Evolutionary conservation across 169 alveolate species (phyloP), one percentile per base, ranked within the genome.

Genomic region (Besnoitia besnoiti): DNA sequence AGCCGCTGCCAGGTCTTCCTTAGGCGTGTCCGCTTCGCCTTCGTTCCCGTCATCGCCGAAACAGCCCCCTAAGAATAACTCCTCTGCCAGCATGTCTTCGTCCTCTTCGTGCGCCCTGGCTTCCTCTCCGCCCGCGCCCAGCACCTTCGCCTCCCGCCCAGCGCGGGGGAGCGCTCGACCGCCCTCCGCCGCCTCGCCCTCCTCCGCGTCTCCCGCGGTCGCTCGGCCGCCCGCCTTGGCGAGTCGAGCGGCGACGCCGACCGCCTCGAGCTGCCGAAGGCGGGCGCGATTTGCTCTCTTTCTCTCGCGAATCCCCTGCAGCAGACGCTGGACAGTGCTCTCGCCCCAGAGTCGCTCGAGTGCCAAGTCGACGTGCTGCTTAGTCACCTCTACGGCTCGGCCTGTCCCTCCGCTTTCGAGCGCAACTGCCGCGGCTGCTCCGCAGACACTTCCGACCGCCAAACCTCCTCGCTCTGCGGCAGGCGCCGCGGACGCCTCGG

Each of bases 321-420:
- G 55, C 2, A 77, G 49, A 1, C 40, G 40, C 87, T 77, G 87
- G 40, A 77, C 59, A 8, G 40, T 19, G 59, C 30, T 10, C 55
- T 77, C 87, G n/a, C 87, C 87, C 87, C 87, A 77, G 33, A 77
- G 61, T 21, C 87, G 55, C 40, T 44, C 40, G 49, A 77, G 87
- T 39, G 87, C 49, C 3, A 77, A 42, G 40, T 42, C 59, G 24
- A 77, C 87, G 55, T 77, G 87, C 59, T 37, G 40, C 55, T 2
- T 14, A 12, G 55, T 42, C 21, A 42, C 87, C 44, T 42, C 87
- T 21, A 42, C 35, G 10, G n/a, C 82, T 24, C 39, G 82, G 27
- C 82, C 82, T n/a, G 59, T 42, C 59, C 87, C 87, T 1, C 87
- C 87, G 49, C 87, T 35, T 39, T 77, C 87, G 44, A 77, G 87